phyloP scores from a whole-genome alignment of 805 yeast species.

The Kuraishia capsulata region DNA sequence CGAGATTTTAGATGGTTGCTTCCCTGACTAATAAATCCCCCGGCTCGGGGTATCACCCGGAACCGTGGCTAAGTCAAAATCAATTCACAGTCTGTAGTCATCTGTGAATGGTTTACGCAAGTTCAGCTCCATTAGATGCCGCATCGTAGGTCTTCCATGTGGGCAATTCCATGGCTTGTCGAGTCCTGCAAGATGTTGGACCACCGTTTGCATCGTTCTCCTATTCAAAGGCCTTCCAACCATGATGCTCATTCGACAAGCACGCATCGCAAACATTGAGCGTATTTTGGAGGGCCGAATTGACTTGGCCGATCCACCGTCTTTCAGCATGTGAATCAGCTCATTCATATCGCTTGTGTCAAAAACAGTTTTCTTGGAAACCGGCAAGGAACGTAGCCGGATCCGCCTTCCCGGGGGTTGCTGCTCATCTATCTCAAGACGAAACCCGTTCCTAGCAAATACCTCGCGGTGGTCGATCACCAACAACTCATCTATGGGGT shows the following conservation, averaged over 20 bases:
- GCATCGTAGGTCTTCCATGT: constrained; percentile 95
- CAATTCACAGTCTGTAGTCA: no score
- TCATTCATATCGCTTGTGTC: constrained; percentile 67
- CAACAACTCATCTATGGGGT: constrained; percentile 68
- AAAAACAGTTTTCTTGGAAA: constrained; percentile 62
- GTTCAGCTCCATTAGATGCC: constrained; percentile 67
- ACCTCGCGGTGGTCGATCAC: constrained; percentile 50
- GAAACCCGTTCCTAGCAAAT: constrained; percentile 74
- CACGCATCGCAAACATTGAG: constrained; percentile 86
- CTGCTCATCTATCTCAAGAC: constrained; percentile 39
- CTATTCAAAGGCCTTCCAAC: constrained; percentile 64
- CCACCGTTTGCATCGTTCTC: constrained; percentile 59
- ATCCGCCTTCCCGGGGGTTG: constrained; percentile 49
- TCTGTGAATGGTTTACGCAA: constrained; percentile 33
- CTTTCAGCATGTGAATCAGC: constrained; percentile 56
- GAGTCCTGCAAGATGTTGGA: constrained; percentile 54
- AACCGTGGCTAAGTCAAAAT: no score
- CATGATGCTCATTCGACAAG: constrained; percentile 92
- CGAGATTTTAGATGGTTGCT: no score
- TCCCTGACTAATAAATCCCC: no score
- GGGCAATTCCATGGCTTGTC: constrained; percentile 97
- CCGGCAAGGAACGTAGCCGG: constrained; percentile 55
- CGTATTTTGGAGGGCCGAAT: constrained; percentile 71
- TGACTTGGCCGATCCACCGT: constrained; percentile 31
- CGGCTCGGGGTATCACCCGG: no score